Evolutionary conservation across 148 eudicot genomes (phyloP).

Genomic region (Mesembryanthemum crystallinum): DNA sequence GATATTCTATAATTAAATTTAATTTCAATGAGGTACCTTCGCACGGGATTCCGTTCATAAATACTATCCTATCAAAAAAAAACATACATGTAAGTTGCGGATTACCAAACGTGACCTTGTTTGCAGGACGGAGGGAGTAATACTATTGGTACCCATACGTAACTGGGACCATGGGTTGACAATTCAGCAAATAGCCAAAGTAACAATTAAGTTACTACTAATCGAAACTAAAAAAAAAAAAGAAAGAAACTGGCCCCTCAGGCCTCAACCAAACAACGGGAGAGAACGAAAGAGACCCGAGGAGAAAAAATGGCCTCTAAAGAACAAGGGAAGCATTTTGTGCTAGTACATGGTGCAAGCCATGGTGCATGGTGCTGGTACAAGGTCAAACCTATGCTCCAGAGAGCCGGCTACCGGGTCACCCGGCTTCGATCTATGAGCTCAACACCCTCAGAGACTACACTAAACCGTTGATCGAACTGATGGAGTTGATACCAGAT

Average conservation of each 20-base stretch:
- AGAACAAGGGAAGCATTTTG: conserved; percentile 26
- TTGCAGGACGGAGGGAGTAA: no score
- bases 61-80: no score
- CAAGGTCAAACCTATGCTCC: conserved; percentile 31
- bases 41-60: no score
- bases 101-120: no score
- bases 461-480: conserved; percentile 26
- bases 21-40: no score
- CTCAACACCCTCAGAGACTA: conserved; percentile 32
- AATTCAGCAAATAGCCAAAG: no score
- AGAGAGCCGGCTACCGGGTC: conserved; percentile 29
- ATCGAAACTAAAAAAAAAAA: no score
- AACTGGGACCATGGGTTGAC: no score
- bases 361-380: conserved; percentile 52
- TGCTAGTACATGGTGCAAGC: conserved; percentile 37
- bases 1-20: no score
- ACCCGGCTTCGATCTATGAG: conserved; percentile 11
- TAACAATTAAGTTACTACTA: no score
- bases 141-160: no score
- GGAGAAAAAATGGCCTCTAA: background rate
- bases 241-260: background rate
- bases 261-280: background rate
- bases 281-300: background rate
- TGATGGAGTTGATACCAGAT: conserved; percentile 20
- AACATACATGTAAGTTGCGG: no score